Percentiles rank a stretch among this genome's conserved stretches.
Evolutionary conservation across 495 filamentous ascomycete genomes (phyloP).

Genomic region (Pseudevernia furfuracea): DNA sequence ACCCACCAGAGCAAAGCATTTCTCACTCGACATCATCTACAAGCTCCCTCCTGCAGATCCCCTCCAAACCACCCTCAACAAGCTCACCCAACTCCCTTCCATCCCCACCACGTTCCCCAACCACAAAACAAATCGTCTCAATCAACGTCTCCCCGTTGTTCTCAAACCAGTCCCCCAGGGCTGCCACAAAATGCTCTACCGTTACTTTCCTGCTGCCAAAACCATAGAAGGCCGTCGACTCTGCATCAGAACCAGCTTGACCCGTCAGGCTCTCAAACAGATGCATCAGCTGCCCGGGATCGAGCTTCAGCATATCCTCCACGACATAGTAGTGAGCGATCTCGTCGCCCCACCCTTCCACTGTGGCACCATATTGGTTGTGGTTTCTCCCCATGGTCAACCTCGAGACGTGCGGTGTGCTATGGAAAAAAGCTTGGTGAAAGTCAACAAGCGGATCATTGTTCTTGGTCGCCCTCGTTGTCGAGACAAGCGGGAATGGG

Average conservation of each 20-base stretch:
- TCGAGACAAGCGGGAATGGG: constrained; percentile 43
- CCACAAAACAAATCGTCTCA: constrained; percentile 41
- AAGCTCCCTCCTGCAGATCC: constrained; percentile 16
- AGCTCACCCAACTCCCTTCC: constrained; percentile 13
- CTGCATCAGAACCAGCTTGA: constrained; percentile 8
- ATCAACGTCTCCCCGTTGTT: constrained; percentile 57
- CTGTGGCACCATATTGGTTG: constrained; percentile 36
- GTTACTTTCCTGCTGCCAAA: constrained; percentile 38
- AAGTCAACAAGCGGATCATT: constrained; percentile 31
- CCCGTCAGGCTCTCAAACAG: constrained; percentile 44
- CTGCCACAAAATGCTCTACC: constrained; percentile 46
- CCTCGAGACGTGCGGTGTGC: constrained; percentile 23
- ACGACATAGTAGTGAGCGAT: constrained; percentile 56
- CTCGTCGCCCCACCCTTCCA: constrained; percentile 56
- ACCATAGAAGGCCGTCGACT: background rate
- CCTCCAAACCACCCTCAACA: constrained; percentile 19
- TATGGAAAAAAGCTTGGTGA: constrained; percentile 20
- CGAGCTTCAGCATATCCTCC: constrained; percentile 59
- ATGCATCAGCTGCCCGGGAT: constrained; percentile 51
- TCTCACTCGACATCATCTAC: background rate
- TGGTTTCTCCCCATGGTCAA: constrained; percentile 26
- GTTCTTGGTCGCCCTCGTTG: constrained; percentile 37
- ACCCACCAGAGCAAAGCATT: background rate
- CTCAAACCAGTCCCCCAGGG: constrained; percentile 53
- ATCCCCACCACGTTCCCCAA: constrained; percentile 39